Conservation (phyloP, 106 monocot species). For the Allium sativum region DNA sequence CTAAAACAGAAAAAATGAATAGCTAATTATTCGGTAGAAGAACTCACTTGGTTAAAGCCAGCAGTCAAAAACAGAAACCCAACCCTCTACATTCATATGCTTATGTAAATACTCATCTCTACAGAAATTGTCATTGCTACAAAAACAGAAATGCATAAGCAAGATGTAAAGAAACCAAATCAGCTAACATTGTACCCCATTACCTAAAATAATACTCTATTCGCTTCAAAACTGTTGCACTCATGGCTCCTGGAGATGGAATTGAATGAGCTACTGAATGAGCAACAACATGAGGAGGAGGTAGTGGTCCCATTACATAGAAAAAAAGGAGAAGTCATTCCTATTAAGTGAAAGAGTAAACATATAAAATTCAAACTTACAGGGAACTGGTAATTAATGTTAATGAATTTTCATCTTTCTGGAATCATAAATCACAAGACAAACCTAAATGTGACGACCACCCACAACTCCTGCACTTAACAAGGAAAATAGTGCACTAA, state of each 20-base stretch:
- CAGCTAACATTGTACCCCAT: neutral
- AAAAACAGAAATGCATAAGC: slow-evolving; percentile 6
- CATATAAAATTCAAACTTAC: no score
- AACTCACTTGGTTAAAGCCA: slow-evolving; percentile 68
- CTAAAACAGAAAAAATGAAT: no score
- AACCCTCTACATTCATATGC: slow-evolving; percentile 87
- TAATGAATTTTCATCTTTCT: no score
- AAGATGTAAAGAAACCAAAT: neutral
- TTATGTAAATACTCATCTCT: slow-evolving; percentile 62
- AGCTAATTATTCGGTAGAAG: neutral
- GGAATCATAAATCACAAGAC: no score
- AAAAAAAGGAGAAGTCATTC: slow-evolving; percentile 49
- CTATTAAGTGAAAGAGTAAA: neutral
- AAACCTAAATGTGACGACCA: no score
- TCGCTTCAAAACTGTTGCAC: slow-evolving; percentile 36
- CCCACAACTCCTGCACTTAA: no score
- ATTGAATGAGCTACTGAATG: no score
- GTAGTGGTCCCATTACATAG: slow-evolving; percentile 16
- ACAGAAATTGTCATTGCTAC: slow-evolving; percentile 73
- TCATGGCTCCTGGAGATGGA: slow-evolving; percentile 29
- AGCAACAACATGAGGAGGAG: slow-evolving; percentile 16
- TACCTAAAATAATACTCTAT: slow-evolving; percentile 98
- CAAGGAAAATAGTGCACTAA: no score
- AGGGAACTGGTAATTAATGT: no score
- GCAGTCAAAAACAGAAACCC: slow-evolving; percentile 84